phyloP scores from a whole-genome alignment of 805 yeast genomes.

The Starmerella scarabaei region DNA sequence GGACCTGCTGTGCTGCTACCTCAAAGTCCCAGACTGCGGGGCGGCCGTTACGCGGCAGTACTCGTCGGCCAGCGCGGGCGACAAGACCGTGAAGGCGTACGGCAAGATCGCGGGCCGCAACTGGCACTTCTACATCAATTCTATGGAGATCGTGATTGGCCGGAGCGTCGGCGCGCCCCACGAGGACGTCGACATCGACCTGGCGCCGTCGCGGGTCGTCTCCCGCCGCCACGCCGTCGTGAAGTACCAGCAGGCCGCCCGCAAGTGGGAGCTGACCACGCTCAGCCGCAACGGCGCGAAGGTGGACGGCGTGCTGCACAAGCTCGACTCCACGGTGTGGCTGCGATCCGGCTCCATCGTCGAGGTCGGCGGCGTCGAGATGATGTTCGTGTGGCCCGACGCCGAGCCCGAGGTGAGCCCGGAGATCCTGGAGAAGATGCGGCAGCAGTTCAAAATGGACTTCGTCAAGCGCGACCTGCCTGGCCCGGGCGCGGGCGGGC shows the following conservation, averaged over 20 bases:
- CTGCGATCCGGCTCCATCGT: slow-evolving; percentile 78
- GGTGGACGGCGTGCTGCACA: slow-evolving; percentile 52
- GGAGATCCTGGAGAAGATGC: slow-evolving; percentile 2
- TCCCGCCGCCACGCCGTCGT: slow-evolving; percentile 82
- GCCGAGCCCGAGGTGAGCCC: slow-evolving; percentile 54
- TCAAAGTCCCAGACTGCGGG: slow-evolving; percentile 54
- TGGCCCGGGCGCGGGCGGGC: not conserved
- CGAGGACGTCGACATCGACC: slow-evolving; percentile 54
- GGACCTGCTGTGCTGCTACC: slow-evolving; percentile 44
- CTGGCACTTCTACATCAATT: slow-evolving; percentile 91
- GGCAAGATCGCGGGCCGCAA: slow-evolving; percentile 85
- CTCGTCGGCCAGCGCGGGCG: slow-evolving; percentile 57
- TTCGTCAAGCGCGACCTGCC: not conserved
- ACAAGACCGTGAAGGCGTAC: slow-evolving; percentile 84
- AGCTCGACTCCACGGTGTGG: slow-evolving; percentile 32
- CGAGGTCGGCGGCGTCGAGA: slow-evolving; percentile 94
- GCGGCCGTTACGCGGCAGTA: slow-evolving; percentile 63
- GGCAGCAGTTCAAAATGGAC: not conserved
- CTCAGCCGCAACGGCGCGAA: slow-evolving; percentile 89
- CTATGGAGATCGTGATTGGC: slow-evolving; percentile 67
- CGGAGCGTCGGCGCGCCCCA: slow-evolving; percentile 45
- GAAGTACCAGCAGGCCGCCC: slow-evolving; percentile 54
- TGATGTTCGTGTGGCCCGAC: slow-evolving; percentile 97
- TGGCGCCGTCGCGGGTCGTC: slow-evolving; percentile 97
- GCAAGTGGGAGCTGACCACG: slow-evolving; percentile 78